These are phyloP conservation scores for Neurospora sp. DNA, from an alignment of 495 filamentous ascomycete species.

Conservation along the genomic window DNA sequence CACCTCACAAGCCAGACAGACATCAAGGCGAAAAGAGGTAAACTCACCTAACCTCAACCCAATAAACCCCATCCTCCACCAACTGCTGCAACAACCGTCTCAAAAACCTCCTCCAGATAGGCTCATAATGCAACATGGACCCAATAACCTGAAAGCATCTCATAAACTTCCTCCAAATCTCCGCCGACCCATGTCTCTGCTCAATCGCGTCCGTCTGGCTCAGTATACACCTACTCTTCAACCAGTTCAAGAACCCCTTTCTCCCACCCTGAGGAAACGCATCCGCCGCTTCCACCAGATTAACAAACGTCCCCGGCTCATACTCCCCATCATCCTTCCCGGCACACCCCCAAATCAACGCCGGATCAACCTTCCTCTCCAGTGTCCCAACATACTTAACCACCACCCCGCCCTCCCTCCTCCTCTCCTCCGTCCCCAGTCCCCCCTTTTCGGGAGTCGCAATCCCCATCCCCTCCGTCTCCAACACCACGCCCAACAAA, in stretches of 20 bases:
- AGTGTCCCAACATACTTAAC: background rate
- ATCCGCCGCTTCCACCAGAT: conserved; percentile 55
- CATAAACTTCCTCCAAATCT: conserved; percentile 70
- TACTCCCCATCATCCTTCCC: conserved; percentile 32
- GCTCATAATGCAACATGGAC: conserved; percentile 78
- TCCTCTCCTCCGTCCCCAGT: conserved; percentile 37
- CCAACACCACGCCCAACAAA: conserved; percentile 58
- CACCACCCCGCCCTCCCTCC: conserved; percentile 35
- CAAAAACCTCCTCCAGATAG: conserved; percentile 73
- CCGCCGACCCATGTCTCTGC: conserved; percentile 70
- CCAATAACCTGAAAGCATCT: conserved; percentile 59
- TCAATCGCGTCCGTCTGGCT: conserved; percentile 60
- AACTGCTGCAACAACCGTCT: conserved; percentile 56
- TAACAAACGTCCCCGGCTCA: conserved; percentile 40
- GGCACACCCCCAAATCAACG: background rate
- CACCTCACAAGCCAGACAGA: background rate
- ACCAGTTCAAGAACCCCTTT: conserved; percentile 64
- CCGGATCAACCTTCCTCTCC: background rate
- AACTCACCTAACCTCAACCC: conserved; percentile 56
- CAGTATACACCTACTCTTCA: conserved; percentile 63
- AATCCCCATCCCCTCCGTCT: conserved; percentile 68
- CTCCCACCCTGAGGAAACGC: conserved; percentile 62
- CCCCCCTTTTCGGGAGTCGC: conserved; percentile 35
- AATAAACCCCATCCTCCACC: conserved; percentile 66
- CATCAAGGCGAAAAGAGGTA: background rate